Base-by-base conservation (phyloP, 345 rosid species). In the Pistacia integerrima region DNA sequence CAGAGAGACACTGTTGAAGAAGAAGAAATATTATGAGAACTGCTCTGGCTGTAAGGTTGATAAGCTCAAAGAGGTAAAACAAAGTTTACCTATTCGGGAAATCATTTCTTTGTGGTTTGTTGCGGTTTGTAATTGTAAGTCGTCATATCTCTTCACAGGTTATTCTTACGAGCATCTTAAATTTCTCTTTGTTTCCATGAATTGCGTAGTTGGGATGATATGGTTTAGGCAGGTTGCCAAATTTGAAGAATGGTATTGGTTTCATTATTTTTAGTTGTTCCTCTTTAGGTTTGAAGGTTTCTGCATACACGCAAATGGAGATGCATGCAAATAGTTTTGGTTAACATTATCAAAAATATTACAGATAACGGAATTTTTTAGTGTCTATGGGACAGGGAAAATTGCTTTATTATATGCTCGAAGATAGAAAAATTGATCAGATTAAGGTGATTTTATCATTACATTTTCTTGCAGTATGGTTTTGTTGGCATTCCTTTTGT, bases 41-140 rank as follows among this genome's bases (percentile, higher is more conserved):
- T 96, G 99, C 60, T 86, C 98, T 0, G 99, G 99, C 8, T 95
- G 97, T 72, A 87, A 89, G 67, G 89, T 90, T 76, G 97, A 95
- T 28, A 89, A 80, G 67, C 72, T 30, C 69, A 93, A 92, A 80
- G 81, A 84, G 74, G 69, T 77, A 57, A 87, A 74, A 57, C 82
- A 77, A 1, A 93, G 97, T 13, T 51, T 92, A 44, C 99, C 99
- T 3, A 52, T 95, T 60, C 58, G 80, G 33, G 85, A 87, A 75
- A 87, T 95, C 46, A 0, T 82, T 14, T 79, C 94, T 6, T 78
- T 91, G 72, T 93, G 99, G 98, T 83, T 88, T 71, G 80, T 95
- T 77, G 94, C 88, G 64, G 90, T 95, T 55, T 82, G 87, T 83
- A 83, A 90, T 1, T 85, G 99, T 92, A 84, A 74, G 46, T 30